Evolutionary conservation across 2,329 filamentous ascomycete genomes (phyloP), one percentile per base, ranked within the genome.

Genomic region (Aspergillus fumigatus): DNA sequence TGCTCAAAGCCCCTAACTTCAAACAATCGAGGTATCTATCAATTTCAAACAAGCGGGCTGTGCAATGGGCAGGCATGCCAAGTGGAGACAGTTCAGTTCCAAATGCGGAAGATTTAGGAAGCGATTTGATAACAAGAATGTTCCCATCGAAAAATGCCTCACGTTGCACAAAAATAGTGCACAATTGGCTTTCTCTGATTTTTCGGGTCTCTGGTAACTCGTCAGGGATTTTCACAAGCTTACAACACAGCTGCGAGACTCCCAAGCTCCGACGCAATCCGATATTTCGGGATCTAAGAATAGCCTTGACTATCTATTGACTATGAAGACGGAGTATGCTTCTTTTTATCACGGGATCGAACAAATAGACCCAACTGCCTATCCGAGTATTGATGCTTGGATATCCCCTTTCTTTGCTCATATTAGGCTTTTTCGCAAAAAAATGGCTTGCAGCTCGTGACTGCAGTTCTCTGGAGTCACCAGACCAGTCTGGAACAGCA

Each of bases 71-170:
- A 51, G 32, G 57, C 51, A 49, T 55, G 49, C 43, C n/a, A 41
- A 40, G 50, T 56, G 51, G 57, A 50, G 45, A 45, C 54, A 19
- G 32, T 25, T 25, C 45, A 49, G 51, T 57, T 53, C 54, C 57
- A 29, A 49, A 52, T 57, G n/a, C 57, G 57, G 57, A 54, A 54
- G 57, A 59, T 57, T 59, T 59, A 59, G 57, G 57, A 59, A 59
- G 57, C 43, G 11, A 47, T 47, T 47, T 47, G 43, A 47, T 47
- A 47, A 47, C 43, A 47, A 26, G 21, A 35, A 50, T 26, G 27
- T 48, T 35, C 32, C 48, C 26, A 23, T 27, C 8, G 5, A 26
- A 47, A 47, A 47, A 47, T 47, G 43, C 43, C 43, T 26, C 43
- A 47, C 26, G 43, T 47, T 23, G 43, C 19, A 47, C 21, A 9